These are phyloP conservation scores for Massariosphaeria phaeospora DNA, from an alignment of 495 filamentous ascomycete genomes.

Conservation along the genomic window DNA sequence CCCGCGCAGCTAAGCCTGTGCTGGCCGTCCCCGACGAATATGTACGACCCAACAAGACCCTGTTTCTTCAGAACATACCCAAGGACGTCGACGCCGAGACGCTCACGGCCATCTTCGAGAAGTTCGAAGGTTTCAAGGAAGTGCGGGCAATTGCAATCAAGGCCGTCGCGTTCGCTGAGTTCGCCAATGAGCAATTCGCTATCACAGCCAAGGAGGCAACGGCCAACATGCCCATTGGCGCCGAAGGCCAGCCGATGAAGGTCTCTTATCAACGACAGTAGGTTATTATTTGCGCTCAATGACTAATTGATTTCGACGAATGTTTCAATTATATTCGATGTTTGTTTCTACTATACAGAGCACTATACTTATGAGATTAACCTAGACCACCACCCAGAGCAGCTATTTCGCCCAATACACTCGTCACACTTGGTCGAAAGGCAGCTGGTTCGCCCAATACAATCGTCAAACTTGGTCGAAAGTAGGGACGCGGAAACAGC, in stretches of 20 bases:
- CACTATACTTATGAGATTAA: background rate
- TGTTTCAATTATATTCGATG: background rate
- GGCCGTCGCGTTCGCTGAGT: slow-evolving; percentile 95
- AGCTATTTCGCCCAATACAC: too few species aligned
- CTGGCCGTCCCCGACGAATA: slow-evolving; percentile 92
- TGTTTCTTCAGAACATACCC: slow-evolving; percentile 93
- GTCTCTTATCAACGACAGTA: slow-evolving; percentile 79
- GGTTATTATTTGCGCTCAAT: background rate
- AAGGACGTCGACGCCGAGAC: slow-evolving; percentile 77
- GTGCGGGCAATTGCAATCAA: slow-evolving; percentile 82
- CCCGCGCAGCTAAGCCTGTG: slow-evolving; percentile 68
- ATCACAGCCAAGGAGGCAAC: slow-evolving; percentile 95
- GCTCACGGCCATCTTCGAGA: slow-evolving; percentile 74
- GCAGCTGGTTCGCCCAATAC: background rate
- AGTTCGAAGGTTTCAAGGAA: slow-evolving; percentile 92
- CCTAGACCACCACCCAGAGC: too few species aligned
- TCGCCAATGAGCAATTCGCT: slow-evolving; percentile 80
- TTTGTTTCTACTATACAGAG: background rate
- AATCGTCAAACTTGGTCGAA: too few species aligned
- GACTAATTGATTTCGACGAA: too few species aligned
- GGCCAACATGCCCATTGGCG: slow-evolving; percentile 79
- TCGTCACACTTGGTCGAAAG: background rate
- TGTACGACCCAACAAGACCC: slow-evolving; percentile 91
- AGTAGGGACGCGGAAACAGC: too few species aligned
- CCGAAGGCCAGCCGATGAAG: slow-evolving; percentile 56